Base-by-base conservation (phyloP, 306 rosid species). In the Sicyos baderoa region DNA sequence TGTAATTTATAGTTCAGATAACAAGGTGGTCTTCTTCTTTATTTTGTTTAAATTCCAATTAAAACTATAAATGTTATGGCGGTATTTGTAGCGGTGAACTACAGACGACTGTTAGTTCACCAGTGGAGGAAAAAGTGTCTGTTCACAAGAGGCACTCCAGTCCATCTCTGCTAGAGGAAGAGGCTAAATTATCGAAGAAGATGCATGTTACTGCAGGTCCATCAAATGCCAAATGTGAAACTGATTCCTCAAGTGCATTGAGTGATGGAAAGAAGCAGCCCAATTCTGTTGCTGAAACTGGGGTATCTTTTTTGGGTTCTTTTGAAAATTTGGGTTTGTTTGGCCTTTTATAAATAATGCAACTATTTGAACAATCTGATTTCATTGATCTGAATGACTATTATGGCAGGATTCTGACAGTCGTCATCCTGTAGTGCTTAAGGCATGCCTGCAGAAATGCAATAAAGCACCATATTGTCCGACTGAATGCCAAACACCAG, bases 401-500 rank as follows among this genome's bases (percentile, higher is more conserved):
- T 75, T 68, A 32, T 68, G 70, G 75, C 79, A 89, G 92, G 90
- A 74, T 73, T 74, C 74, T 52, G 54, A 18, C 75, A 74, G 72
- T 71, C 80, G 80, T 42, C 75, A 73, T 69, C n/a, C 76, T 25
- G 37, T 45, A 50, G 68, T 65, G 61, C 67, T 79, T 49, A 90
- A 82, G 62, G 65, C 82, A 74, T 54, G 84, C 71, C 74, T 87
- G 58, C 87, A 85, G 80, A 81, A 77, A 76, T 93, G 98, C 71
- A 81, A 77, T 68, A 78, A 80, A 75, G 80, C 88, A 54, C 78
- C 81, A 77, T 19, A 23, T 61, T 78, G 79, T 44, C 72, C 29
- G 81, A 71, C 74, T 66, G 91, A 86, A 56, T 85, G 82, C 74
- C 67, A 63, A 56, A 89, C 98, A 37, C 98, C 98, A 0, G 90